These are phyloP conservation scores for Fusarium sp. DNA, from an alignment of 2,329 filamentous ascomycete genomes.

Conservation along the genomic window DNA sequence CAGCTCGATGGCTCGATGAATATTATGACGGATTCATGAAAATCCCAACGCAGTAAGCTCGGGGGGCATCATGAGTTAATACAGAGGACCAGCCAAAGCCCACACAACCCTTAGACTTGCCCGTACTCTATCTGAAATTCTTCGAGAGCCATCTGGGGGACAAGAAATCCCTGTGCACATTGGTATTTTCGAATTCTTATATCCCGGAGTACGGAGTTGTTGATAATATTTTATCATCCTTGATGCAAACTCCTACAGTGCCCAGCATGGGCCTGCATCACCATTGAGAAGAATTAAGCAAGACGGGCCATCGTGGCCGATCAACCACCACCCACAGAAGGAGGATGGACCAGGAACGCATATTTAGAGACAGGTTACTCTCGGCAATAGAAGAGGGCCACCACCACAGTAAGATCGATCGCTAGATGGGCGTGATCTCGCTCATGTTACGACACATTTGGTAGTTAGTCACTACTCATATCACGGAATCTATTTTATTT, in stretches of 20 bases:
- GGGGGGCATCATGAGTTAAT: constrained; percentile 21
- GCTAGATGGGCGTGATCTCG: constrained; percentile 16
- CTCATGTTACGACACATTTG: constrained; percentile 25
- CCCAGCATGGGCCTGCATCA: constrained; percentile 21
- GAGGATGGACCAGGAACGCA: constrained; percentile 9
- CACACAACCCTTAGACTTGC: constrained; percentile 7
- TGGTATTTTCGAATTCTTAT: constrained; percentile 35
- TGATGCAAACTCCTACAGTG: constrained; percentile 26
- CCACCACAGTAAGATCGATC: constrained; percentile 12
- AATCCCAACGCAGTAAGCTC: constrained; percentile 49
- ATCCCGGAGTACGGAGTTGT: constrained; percentile 38
- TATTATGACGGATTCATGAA: constrained; percentile 66
- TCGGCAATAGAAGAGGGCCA: constrained; percentile 28
- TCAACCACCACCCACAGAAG: constrained; percentile 23
- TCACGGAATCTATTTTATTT: constrained; percentile 31
- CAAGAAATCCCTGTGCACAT: constrained; percentile 12
- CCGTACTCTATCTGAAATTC: constrained; percentile 1
- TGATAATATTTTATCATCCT: constrained; percentile 2
- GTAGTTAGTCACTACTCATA: constrained; percentile 23
- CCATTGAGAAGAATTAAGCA: background rate
- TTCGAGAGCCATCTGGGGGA: constrained; percentile 13
- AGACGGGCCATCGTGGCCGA: background rate
- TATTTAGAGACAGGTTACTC: constrained; percentile 6
- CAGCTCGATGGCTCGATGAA: constrained; percentile 63
- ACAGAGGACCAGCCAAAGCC: constrained; percentile 28